Conservation (phyloP, 805 yeast genomes). For the Tetrapisispora namnaoensis region DNA sequence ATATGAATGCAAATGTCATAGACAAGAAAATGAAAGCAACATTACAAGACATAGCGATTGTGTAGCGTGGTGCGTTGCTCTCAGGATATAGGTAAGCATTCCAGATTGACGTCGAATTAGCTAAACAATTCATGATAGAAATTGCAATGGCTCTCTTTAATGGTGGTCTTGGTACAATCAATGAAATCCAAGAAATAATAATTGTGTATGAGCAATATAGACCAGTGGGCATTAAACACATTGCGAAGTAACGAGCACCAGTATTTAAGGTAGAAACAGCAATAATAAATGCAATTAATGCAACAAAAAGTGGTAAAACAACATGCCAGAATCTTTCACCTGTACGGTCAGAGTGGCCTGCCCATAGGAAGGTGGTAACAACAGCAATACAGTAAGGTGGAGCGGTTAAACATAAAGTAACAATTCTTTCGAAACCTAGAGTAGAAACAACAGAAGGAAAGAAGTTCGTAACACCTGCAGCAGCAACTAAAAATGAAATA, state of each 20-base stretch:
- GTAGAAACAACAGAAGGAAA: slow-evolving; percentile 54
- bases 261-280: slow-evolving; percentile 42
- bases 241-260: slow-evolving; percentile 50
- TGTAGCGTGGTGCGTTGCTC: slow-evolving; percentile 37
- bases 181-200: slow-evolving; percentile 46
- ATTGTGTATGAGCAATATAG: slow-evolving; percentile 45
- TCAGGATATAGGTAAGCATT: slow-evolving; percentile 43
- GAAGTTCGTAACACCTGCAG: slow-evolving; percentile 52
- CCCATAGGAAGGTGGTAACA: slow-evolving; percentile 41
- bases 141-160: slow-evolving; percentile 49
- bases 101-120: slow-evolving; percentile 49
- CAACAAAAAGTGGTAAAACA: slow-evolving; percentile 32
- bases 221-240: slow-evolving; percentile 51
- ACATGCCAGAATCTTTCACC: slow-evolving; percentile 48
- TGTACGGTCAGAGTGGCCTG: slow-evolving; percentile 45
- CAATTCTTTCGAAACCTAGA: slow-evolving; percentile 39
- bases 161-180: slow-evolving; percentile 48
- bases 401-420: slow-evolving; percentile 47
- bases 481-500: slow-evolving; percentile 40
- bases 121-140: slow-evolving; percentile 46
- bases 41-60: slow-evolving; percentile 39
- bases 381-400: slow-evolving; percentile 50
- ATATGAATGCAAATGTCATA: slow-evolving; percentile 31
- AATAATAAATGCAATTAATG: slow-evolving; percentile 21
- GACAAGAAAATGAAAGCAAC: slow-evolving; percentile 38